These are phyloP conservation scores for Bertia moriformis DNA, from an alignment of 2,329 filamentous ascomycete genomes.

Conservation along the genomic window DNA sequence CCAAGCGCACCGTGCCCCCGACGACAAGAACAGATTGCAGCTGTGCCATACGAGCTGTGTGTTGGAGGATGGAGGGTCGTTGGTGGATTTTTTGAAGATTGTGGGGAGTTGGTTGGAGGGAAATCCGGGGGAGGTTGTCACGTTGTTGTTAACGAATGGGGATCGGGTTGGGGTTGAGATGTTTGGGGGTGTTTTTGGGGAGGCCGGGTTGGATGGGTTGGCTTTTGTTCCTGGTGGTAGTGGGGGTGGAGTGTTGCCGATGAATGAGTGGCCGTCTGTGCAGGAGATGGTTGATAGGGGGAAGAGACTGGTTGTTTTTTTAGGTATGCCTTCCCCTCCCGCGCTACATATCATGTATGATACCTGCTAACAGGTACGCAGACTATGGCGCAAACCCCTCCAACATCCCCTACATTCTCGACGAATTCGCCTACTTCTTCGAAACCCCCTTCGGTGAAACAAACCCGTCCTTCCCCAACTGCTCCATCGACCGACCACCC, in stretches of 20 bases:
- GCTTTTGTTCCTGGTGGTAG: conserved; percentile 33
- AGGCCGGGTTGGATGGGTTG: conserved; percentile 37
- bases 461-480: conserved; percentile 43
- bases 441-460: conserved; percentile 59
- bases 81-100: conserved; percentile 36
- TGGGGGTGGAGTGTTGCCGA: conserved; percentile 13
- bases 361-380: conserved; percentile 15
- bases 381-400: conserved; percentile 40
- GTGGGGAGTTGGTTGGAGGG: conserved; percentile 45
- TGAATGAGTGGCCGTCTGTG: conserved; percentile 55
- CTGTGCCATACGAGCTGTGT: conserved; percentile 52
- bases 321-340: conserved; percentile 30
- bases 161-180: conserved; percentile 40
- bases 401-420: conserved; percentile 44
- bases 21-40: conserved; percentile 24
- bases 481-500: conserved; percentile 47
- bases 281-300: conserved; percentile 45
- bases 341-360: background rate
- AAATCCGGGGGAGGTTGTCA: conserved; percentile 46
- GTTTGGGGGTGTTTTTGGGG: conserved; percentile 36
- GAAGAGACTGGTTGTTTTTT: conserved; percentile 56
- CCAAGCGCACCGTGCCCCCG: conserved; percentile 41
- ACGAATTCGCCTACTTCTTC: conserved; percentile 53
- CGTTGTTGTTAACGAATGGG: conserved; percentile 46
- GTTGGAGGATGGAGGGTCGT: conserved; percentile 39